Base-by-base conservation (phyloP, 2,329 filamentous ascomycete genomes). In the Gliomastix tumulicola region DNA sequence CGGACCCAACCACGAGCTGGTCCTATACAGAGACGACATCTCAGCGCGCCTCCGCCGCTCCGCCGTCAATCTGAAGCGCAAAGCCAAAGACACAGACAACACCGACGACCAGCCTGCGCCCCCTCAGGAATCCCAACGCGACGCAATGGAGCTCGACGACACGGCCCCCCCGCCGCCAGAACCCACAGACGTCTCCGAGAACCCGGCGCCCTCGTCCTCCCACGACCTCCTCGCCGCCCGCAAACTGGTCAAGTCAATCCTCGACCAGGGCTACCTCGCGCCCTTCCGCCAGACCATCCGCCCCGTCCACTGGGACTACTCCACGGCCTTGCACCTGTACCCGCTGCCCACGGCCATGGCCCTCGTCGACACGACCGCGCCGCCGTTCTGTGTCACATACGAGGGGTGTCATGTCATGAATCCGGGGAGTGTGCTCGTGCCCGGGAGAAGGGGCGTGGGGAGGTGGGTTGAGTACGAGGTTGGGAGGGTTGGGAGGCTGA, bases 321-420 rank as follows among this genome's bases (percentile, higher is more conserved):
- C 81, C 1, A 71, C 76, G 6, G 67, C 84, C 4, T 60, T 97
- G 44, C 82, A 87, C 37, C 64, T 98, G 17, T 97, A 96, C 56
- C 92, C 90, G 8, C 62, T 97, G 20, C 92, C 92, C 3, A 90
- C 86, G 16, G 79, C 85, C 1, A 67, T 97, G 51, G 76, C 94
- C 13, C 63, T 98, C 5, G 82, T 88, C 3, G 92, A 98, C 60
- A 69, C 83, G 1, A 86, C 89, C 30, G 81, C 83, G 9, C 81
- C 85, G 12, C 74, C 88, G 0, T 98, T 95, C 52, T 84, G 83
- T 37, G 68, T 96, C 45, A 94, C 86, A 12, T 97, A 97, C 53
- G 90, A 95, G 59, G 90, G 89, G 0, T 97, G 92, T 53, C 86
- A 92, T 63, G 89, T 96, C 22, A 82, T 98, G 75, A 98, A 98